These are phyloP conservation scores for Thielaviopsis musarum DNA, from an alignment of 2,329 filamentous ascomycete species.

Conservation along the genomic window DNA sequence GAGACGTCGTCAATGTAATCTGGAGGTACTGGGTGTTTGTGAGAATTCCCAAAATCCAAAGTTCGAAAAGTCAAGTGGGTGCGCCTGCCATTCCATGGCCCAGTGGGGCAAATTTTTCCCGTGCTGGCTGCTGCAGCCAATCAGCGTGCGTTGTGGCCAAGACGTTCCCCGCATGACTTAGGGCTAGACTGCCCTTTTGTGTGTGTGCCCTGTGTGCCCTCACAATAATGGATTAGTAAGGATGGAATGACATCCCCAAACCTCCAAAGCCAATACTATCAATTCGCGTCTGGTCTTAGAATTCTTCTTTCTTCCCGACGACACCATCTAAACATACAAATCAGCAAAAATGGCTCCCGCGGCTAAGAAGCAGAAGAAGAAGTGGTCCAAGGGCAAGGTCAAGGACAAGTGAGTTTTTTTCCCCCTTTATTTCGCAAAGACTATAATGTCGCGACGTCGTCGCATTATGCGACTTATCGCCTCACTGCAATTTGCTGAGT, in stretches of 20 bases:
- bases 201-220: slow-evolving; percentile 13
- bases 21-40: slow-evolving; percentile 11
- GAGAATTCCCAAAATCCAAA: slow-evolving; percentile 13
- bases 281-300: slow-evolving; percentile 8
- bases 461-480: not conserved
- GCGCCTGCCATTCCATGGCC: slow-evolving; percentile 11
- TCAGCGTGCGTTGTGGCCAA: slow-evolving; percentile 18
- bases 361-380: slow-evolving; percentile 36
- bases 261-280: slow-evolving; percentile 12
- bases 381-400: slow-evolving; percentile 50
- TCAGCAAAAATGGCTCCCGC: slow-evolving; percentile 30
- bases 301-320: slow-evolving; percentile 12
- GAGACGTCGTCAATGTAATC: slow-evolving; percentile 12
- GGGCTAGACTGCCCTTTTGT: slow-evolving; percentile 25
- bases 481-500: not conserved
- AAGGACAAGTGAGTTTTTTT: slow-evolving; percentile 61
- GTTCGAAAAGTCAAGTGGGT: slow-evolving; percentile 12
- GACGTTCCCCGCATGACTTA: slow-evolving; percentile 21
- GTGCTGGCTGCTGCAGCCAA: slow-evolving; percentile 22
- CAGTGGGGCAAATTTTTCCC: slow-evolving; percentile 20
- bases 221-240: slow-evolving; percentile 12
- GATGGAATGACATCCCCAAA: slow-evolving; percentile 5
- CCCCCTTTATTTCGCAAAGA: not conserved
- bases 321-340: slow-evolving; percentile 16
- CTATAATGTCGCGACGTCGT: not conserved